These are phyloP conservation scores for Alternaria incomplexa DNA, from an alignment of 2,329 filamentous ascomycete genomes.

Conservation along the genomic window DNA sequence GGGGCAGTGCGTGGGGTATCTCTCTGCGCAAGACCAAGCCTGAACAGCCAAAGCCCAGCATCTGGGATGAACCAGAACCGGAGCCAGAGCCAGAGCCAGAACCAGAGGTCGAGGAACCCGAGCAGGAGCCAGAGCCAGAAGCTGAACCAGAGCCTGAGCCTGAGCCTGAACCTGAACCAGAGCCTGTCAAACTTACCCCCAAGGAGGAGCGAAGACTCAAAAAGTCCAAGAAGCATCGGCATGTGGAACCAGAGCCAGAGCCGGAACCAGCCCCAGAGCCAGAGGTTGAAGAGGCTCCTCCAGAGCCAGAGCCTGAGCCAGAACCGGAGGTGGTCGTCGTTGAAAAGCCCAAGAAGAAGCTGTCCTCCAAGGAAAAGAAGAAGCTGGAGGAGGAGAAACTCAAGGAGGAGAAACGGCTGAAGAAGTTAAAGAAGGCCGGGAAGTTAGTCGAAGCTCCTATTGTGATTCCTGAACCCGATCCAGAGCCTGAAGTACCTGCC, in stretches of 20 bases:
- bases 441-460: slow-evolving; percentile 29
- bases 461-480: slow-evolving; percentile 39
- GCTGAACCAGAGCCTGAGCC: slow-evolving; percentile 37
- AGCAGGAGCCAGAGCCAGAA: slow-evolving; percentile 23
- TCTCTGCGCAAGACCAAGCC: slow-evolving; percentile 53
- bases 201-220: slow-evolving; percentile 11
- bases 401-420: slow-evolving; percentile 27
- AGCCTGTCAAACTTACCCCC: slow-evolving; percentile 10
- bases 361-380: slow-evolving; percentile 31
- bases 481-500: slow-evolving; percentile 38
- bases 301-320: slow-evolving; percentile 13
- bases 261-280: slow-evolving; percentile 22
- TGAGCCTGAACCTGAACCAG: slow-evolving; percentile 13
- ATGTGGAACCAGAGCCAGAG: slow-evolving; percentile 22
- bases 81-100: slow-evolving; percentile 16
- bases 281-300: slow-evolving; percentile 35
- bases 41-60: slow-evolving; percentile 44
- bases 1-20: slow-evolving; percentile 54
- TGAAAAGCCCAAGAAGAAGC: slow-evolving; percentile 38
- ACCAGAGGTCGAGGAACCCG: slow-evolving; percentile 8
- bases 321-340: slow-evolving; percentile 42
- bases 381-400: slow-evolving; percentile 4
- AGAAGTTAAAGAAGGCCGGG: slow-evolving; percentile 39
- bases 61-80: slow-evolving; percentile 9
- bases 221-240: slow-evolving; percentile 15